Evolutionary conservation across 2,329 filamentous ascomycete genomes (phyloP).

Genomic region (Sordariomycetes sp.): DNA sequence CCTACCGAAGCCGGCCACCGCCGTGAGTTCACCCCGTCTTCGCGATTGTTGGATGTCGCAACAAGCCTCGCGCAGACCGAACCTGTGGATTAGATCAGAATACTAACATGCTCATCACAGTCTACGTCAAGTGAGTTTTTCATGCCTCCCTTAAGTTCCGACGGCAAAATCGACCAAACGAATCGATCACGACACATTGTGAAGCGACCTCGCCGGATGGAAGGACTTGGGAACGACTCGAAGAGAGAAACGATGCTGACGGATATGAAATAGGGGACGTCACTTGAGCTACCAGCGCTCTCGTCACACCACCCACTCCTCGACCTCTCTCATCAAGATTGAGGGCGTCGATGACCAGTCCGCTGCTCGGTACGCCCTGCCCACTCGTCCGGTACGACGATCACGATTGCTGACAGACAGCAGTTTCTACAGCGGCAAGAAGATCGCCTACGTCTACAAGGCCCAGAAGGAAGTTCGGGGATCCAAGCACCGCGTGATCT

Average conservation of each 20-base stretch:
- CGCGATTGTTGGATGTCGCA: no score
- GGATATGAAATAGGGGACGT: conserved; percentile 61
- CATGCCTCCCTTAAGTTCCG: background rate
- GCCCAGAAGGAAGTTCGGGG: conserved; percentile 90
- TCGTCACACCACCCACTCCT: conserved; percentile 84
- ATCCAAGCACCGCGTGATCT: conserved; percentile 98
- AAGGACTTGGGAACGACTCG: background rate
- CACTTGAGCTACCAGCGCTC: conserved; percentile 97
- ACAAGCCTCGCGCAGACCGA: background rate
- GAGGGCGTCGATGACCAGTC: conserved; percentile 91
- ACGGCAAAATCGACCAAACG: no score
- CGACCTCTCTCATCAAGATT: conserved; percentile 94
- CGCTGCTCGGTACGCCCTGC: conserved; percentile 66
- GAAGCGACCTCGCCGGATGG: background rate
- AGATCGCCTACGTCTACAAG: conserved; percentile 97
- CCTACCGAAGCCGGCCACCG: conserved; percentile 81
- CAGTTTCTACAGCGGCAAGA: conserved; percentile 97
- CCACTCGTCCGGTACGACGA: background rate
- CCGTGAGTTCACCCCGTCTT: conserved; percentile 52
- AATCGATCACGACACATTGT: no score
- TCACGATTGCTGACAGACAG: conserved; percentile 3
- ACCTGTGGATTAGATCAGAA: conserved; percentile 1
- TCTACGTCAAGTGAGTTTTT: conserved; percentile 79
- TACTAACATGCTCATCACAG: conserved; percentile 31
- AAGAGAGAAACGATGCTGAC: conserved; percentile 18